phyloP scores from a whole-genome alignment of 306 rosid species.

The Medicago lupulina region DNA sequence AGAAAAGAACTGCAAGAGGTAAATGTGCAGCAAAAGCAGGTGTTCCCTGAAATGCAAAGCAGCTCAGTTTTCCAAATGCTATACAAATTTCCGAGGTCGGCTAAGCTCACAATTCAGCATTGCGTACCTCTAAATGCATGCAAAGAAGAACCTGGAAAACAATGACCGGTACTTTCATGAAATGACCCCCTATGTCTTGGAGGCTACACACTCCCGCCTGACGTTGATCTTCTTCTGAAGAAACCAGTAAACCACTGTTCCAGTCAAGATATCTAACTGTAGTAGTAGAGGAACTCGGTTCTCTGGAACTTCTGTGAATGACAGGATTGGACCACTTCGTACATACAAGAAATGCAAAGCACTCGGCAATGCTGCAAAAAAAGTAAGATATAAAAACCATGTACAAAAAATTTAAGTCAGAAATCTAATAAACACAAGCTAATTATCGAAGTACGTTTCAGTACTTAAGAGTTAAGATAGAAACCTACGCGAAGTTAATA shows the following conservation, averaged over 20 bases:
- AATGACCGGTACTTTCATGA: constrained; percentile 88
- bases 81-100: constrained; percentile 29
- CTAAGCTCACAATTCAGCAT: constrained; percentile 40
- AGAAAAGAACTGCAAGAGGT: constrained; percentile 77
- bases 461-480: constrained; percentile 19
- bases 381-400: constrained; percentile 39
- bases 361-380: constrained; percentile 84
- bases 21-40: constrained; percentile 68
- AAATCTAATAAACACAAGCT: constrained; percentile 38
- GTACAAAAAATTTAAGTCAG: constrained; percentile 34
- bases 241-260: constrained; percentile 75
- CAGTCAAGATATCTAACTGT: constrained; percentile 86
- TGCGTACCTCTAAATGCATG: constrained; percentile 86
- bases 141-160: constrained; percentile 91
- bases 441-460: constrained; percentile 25
- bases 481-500: constrained; percentile 86
- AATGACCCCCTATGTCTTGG: constrained; percentile 97
- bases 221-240: constrained; percentile 75
- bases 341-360: constrained; percentile 97
- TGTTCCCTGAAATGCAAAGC: constrained; percentile 76
- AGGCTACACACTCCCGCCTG: constrained; percentile 77
- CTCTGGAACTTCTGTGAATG: constrained; percentile 85
- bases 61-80: constrained; percentile 33
- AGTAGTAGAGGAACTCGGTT: constrained; percentile 79
- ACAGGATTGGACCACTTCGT: constrained; percentile 99